Evolutionary conservation across 331 rosid genomes (phyloP), one percentile per base, ranked within the genome.

Genomic region (Stylosanthes scabra): DNA sequence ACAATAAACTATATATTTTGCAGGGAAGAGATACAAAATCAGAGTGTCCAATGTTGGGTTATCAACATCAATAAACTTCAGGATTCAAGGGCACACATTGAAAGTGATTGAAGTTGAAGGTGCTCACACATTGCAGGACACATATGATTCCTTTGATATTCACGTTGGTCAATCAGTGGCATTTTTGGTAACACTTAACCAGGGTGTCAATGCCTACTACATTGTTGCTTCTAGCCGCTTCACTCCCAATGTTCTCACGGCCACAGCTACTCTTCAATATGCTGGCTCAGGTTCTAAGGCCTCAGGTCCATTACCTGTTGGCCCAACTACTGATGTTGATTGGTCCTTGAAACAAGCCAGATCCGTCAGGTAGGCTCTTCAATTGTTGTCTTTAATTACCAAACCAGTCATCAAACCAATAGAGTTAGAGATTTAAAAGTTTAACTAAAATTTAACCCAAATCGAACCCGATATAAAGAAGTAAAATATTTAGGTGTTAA

Each of bases 21-120:
- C 80, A 93, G 98, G 98, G 63, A 83, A 83, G 74, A 86, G 83
- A 0, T 91, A 91, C 97, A 91, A 91, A 59, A 59, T 93, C 25
- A 89, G 96, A 64, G 74, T 93, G 13, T 87, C 97, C n/a, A 93
- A 93, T 73, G 90, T 88, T 56, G 96, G 98, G 0, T 31, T 85
- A 63, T 57, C 83, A 70, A 86, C 88, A 16, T 82, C 97, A 11
- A 61, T 91, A 1, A 93, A 91, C 85, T 81, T 89, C 8, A 85
- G 94, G 74, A 89, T 93, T 52, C 89, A 91, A 49, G 88, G 83
- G 1, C 97, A 93, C 66, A 40, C 31, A 0, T 45, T 93, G 84
- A 88, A 62, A 16, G 86, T 91, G 1, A 83, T 91, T 62, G 98
- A 93, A 82, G 96, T 91, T 42, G 98, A 93, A 86, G 98, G 97